Evolutionary conservation across 129 eudicot species (phyloP).

Genomic region (Flaveria trinervia): DNA sequence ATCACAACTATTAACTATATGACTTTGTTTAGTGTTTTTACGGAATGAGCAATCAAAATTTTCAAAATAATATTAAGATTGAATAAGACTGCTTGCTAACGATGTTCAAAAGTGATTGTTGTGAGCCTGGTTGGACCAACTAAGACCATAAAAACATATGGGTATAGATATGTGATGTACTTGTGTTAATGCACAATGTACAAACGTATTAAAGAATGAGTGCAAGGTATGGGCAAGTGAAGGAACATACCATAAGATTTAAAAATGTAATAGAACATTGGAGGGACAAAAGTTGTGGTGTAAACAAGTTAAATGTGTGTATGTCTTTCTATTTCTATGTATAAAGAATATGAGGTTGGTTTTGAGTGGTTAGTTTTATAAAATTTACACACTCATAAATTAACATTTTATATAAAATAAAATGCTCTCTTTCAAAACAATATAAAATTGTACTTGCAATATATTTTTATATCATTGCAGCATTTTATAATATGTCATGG

Average conservation of each 20-base stretch:
- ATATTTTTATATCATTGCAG: not conserved
- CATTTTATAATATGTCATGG: not conserved
- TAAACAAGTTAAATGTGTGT: not conserved
- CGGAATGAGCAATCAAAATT: conserved; percentile 18
- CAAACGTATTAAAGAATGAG: not conserved
- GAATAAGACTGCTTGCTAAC: conserved; percentile 22
- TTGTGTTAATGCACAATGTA: conserved; percentile 10
- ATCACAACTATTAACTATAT: conserved; percentile 28
- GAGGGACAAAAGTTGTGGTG: conserved; percentile 1
- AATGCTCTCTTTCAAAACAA: not conserved
- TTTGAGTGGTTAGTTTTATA: conserved; percentile 4
- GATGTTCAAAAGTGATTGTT: conserved; percentile 21
- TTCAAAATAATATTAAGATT: conserved; percentile 13
- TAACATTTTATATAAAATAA: not conserved
- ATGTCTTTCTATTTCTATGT: not conserved
- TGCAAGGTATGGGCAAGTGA: conserved; percentile 7
- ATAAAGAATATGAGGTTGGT: not conserved
- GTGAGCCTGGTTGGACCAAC: conserved; percentile 4
- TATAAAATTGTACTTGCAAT: not conserved
- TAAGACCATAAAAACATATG: not conserved
- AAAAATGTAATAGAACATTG: not conserved
- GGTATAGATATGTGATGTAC: not conserved
- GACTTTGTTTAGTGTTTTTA: conserved; percentile 9
- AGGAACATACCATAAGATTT: not conserved
- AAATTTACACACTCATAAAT: not conserved